Percentiles rank a stretch among this genome's conserved stretches.
Conservation (phyloP, 176 grass and related monocot genomes). For the Musa acuminata region DNA sequence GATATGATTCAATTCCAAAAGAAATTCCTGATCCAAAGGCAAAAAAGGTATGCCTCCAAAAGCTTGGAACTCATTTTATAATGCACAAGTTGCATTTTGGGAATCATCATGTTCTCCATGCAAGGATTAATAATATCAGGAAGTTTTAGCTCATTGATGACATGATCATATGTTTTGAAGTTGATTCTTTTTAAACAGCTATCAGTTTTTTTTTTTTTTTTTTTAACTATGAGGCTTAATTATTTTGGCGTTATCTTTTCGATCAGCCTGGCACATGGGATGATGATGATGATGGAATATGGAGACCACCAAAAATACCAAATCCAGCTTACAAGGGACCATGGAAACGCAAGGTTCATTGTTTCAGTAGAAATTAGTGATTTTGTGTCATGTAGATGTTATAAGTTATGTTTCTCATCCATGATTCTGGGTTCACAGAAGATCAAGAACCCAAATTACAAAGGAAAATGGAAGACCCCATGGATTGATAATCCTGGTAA, state of each 20-base stretch:
- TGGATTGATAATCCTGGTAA: constrained; percentile 97
- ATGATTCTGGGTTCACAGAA: constrained; percentile 44
- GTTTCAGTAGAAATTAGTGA: constrained; percentile 4
- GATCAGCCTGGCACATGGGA: constrained; percentile 91
- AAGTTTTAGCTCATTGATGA: background rate
- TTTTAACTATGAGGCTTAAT: background rate
- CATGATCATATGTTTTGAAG: background rate
- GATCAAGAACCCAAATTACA: constrained; percentile 98
- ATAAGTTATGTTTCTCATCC: constrained; percentile 10
- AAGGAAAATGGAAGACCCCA: constrained; percentile 94
- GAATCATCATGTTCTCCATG: background rate
- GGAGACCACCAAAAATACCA: constrained; percentile 74
- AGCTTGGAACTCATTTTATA: background rate
- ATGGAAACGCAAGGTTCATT: constrained; percentile 86
- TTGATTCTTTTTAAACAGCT: no score
- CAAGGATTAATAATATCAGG: background rate
- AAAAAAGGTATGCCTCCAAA: constrained; percentile 55
- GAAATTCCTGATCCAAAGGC: constrained; percentile 79
- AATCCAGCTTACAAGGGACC: constrained; percentile 89
- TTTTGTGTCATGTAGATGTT: constrained; percentile 5
- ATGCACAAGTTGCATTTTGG: background rate
- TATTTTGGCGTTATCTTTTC: background rate
- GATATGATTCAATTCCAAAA: constrained; percentile 82
- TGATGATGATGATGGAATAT: constrained; percentile 90
- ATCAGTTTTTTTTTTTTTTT: background rate